Percentiles rank a stretch among this genome's conserved stretches.
These are phyloP conservation scores for Myriangium duriaei DNA, from an alignment of 2,329 filamentous ascomycete species.

Conservation along the genomic window DNA sequence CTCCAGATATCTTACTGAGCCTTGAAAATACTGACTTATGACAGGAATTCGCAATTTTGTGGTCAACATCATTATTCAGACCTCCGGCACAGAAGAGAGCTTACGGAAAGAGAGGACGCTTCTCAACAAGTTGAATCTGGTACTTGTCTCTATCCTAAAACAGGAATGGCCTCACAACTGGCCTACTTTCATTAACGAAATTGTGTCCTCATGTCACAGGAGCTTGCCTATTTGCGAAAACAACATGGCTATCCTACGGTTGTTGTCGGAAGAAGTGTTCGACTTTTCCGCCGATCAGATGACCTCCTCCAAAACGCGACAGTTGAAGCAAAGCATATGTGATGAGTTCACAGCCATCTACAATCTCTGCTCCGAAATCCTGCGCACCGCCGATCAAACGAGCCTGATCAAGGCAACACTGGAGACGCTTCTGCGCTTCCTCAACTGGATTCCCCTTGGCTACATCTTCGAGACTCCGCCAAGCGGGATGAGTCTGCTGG, in stretches of 20 bases:
- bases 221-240: constrained; percentile 98
- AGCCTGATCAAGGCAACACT: constrained; percentile 92
- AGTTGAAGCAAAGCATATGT: constrained; percentile 97
- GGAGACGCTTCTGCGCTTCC: constrained; percentile 87
- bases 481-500: constrained; percentile 55
- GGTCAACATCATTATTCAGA: constrained; percentile 94
- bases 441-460: constrained; percentile 97
- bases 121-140: constrained; percentile 95
- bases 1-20: not conserved
- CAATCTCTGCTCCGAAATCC: constrained; percentile 89
- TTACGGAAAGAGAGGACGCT: constrained; percentile 75
- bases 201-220: constrained; percentile 89
- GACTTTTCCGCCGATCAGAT: constrained; percentile 98
- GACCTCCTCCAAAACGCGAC: constrained; percentile 95
- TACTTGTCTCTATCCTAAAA: constrained; percentile 93
- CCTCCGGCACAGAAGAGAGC: constrained; percentile 78
- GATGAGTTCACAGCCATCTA: constrained; percentile 98
- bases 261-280: constrained; percentile 96
- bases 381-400: constrained; percentile 77
- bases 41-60: constrained; percentile 93
- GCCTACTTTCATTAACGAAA: constrained; percentile 99
- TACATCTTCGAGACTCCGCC: constrained; percentile 94
- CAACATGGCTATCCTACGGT: constrained; percentile 95
- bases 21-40: not conserved
- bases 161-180: constrained; percentile 99